Base-by-base conservation (phyloP, 1,284 basidiomycete genomes). In the Pisolithus thermaeus region DNA sequence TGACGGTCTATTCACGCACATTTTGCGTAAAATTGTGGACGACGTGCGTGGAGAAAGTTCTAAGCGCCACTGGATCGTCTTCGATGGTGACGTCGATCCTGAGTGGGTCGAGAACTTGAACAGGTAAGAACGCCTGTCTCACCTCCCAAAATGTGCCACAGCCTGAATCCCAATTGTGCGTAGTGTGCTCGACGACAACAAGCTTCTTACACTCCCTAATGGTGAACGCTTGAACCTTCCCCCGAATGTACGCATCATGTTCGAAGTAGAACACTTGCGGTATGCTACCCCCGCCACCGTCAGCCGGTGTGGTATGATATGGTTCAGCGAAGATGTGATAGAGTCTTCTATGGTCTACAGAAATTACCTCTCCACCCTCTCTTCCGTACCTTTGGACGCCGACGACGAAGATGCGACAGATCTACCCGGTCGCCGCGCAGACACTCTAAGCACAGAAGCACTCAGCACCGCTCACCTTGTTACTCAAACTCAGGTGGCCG, bases 81-180 rank as follows among this genome's bases (percentile, higher is more conserved):
- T 99, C 59, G 97, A 99, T 64, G 97, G 97, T 53, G 97, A 99
- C 66, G 96, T 99, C 47, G 97, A 99, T 76, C 97, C 97, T 0
- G 97, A 99, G 71, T 99, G 97, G 97, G 97, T 99, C 7, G 97
- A 99, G 73, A 99, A 99, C 69, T 74, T 99, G 72, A 99, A 99
- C 73, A 97, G 92, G 93, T 90, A 45, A 36, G 79, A 71, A 36
- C 36, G 7, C 8, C 53, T 49, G 30, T 7, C 28, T 51, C n/a
- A 28, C 7, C 25, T 30, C 28, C 43, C 35, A 23, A 49, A 46
- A 49, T 35, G 32, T 35, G 12, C 43, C 22, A 36, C 23, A 41
- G 48, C 62, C 47, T 64, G 44, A 36, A 47, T 7, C 38, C 46
- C 4, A 35, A 35, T 5, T 5, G 12, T 35, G 40, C 57, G 18